Evolutionary conservation across 1,284 basidiomycete species (phyloP), one percentile per base, ranked within the genome.

Genomic region (Apiotrichum mycotoxinovorans): DNA sequence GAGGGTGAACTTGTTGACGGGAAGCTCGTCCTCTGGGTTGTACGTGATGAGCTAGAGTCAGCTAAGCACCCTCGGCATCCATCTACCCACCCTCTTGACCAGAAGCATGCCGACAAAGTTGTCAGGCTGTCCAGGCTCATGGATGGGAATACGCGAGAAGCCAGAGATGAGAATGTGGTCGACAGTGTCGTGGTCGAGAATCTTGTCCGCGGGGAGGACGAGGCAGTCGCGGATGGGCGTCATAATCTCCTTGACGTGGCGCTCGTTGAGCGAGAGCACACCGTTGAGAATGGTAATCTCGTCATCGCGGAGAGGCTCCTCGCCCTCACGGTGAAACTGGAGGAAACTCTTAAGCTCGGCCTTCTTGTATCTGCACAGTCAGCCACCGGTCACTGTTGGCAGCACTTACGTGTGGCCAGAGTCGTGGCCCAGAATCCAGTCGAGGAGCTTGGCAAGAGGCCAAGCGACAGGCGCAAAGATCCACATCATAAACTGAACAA

Each of bases 141-240:
- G 89, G 1, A 98, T 83, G 0, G 95, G 95, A 65, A 98, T 91
- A 25, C 95, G 86, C 2, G 92, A 96, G 74, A 97, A 97, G 0
- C 95, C 95, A 57, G 87, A 91, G 18, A 84, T 72, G 83, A 93
- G 83, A 45, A 76, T 75, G 44, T 82, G 81, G 70, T 94, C 86
- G 38, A 95, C 85, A 0, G 84, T 84, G 0, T 84, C 80, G 65
- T 91, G 86, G 73, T 96, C 87, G 46, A 98, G 77, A 27, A 94
- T 81, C 11, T 85, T 83, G 71, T 96, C 88, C 22, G 85, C 76
- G 86, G 72, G 57, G 22, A 78, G 66, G 15, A 67, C 74, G 40
- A 78, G 65, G 50, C 76, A 77, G 63, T 79, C 77, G 69, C 83
- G 79, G 76, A 93, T 86, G 0, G 87, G 86, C 0, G 91, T 94